Base-by-base conservation (phyloP, 257 asterid genomes). In the Solanum sejunctum region DNA sequence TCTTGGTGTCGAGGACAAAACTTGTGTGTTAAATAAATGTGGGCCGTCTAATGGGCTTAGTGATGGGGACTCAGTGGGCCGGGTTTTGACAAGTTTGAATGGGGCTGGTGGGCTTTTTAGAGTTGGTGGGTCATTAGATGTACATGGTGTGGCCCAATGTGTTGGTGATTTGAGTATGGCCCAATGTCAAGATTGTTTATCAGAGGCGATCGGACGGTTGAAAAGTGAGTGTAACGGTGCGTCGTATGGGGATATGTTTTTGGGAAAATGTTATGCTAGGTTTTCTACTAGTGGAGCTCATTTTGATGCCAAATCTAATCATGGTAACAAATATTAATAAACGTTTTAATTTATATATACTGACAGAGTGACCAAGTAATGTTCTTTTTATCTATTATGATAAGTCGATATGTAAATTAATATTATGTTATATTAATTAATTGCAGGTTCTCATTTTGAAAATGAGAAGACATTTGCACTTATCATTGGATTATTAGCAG, bases 111-210 rank as follows among this genome's bases (percentile, higher is more conserved):
- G 98, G 82, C 61, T 92, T 23, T 93, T 88, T 26, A 86, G 98
- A 21, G 92, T 92, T 0, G 98, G 98, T 6, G 99, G 97, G 70
- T 85, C 98, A 6, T 89, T 86, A 90, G 95, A 91, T 49, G 93
- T 92, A 8, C 92, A 91, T 84, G 99, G 99, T 58, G 92, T 93
- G 92, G 98, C 97, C 86, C 98, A 96, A 88, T 96, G 99, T 72
- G 95, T 93, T 1, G 99, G 99, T 71, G 99, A 96, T 83, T 84
- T 96, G 92, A 95, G 95, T 80, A 47, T 1, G 67, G 98, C 92
- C 43, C 93, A 95, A 91, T 96, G 99, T 32, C 98, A 95, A 91
- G 98, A 93, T 69, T 96, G 99, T 56, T 43, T 95, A 79, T 70
- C 94, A 87, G 98, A 93, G 91, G 98, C 98, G 17, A 91, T 96